Evolutionary conservation across 2,329 filamentous ascomycete genomes (phyloP).

Genomic region (Xylariales sp.): DNA sequence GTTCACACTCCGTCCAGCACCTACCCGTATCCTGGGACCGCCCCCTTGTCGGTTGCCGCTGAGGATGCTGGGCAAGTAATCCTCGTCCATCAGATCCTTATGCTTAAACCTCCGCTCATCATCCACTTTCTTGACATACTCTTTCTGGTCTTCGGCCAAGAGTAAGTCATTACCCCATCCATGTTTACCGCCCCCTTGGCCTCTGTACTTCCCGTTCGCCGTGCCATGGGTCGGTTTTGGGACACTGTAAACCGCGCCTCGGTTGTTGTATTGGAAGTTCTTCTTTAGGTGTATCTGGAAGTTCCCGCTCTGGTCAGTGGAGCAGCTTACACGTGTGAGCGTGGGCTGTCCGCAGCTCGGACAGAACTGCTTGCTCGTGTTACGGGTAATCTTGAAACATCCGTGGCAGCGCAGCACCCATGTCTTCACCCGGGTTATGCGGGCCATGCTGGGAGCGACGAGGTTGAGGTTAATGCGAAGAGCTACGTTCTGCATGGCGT

Average conservation of each 20-base stretch:
- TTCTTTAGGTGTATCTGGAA: constrained; percentile 85
- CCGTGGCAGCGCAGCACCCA: constrained; percentile 91
- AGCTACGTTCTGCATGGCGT: constrained; percentile 95
- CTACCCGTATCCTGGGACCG: constrained; percentile 70
- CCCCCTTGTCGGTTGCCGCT: constrained; percentile 66
- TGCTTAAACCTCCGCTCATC: constrained; percentile 64
- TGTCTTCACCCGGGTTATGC: constrained; percentile 80
- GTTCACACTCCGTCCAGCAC: constrained; percentile 84
- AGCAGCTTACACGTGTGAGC: constrained; percentile 78
- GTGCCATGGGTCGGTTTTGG: constrained; percentile 84
- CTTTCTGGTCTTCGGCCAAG: constrained; percentile 92
- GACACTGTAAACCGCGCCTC: constrained; percentile 87
- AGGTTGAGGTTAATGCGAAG: constrained; percentile 93
- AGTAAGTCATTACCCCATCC: constrained; percentile 85
- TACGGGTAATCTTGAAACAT: constrained; percentile 79
- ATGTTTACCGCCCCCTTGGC: constrained; percentile 68
- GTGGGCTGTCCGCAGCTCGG: constrained; percentile 84
- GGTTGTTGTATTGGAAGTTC: constrained; percentile 94
- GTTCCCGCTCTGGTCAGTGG: constrained; percentile 72
- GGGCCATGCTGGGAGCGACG: constrained; percentile 70
- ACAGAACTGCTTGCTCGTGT: constrained; percentile 90
- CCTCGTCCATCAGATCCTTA: constrained; percentile 89
- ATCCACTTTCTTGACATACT: constrained; percentile 64
- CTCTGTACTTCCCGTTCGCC: constrained; percentile 68
- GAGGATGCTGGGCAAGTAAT: constrained; percentile 81